Evolutionary conservation across 1,284 basidiomycete genomes (phyloP), one percentile per base, ranked within the genome.

Genomic region (Sporisorium scitamineum): DNA sequence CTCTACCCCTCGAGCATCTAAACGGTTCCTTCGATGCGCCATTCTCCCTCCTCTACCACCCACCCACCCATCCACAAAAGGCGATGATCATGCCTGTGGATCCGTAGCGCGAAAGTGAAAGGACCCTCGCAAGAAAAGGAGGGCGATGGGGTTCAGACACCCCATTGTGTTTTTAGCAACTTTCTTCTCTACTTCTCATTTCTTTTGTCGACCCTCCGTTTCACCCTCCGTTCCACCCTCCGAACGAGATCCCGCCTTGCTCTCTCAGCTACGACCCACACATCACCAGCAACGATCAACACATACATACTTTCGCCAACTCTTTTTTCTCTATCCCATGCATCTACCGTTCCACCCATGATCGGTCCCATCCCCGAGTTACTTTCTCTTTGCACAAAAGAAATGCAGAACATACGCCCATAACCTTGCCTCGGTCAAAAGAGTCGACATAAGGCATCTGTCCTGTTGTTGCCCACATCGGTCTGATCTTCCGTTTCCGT

Each of bases 1-100:
- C 85, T 92, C 89, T 77, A 80, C 77, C 74, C 63, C 51, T 81
- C 78, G 66, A 82, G 77, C 80, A 79, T 80, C 71, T 80, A 77
- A 75, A 37, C 45, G 48, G 34, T n/a, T 20, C 20, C 31, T 10
- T 27, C 27, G 2, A 37, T 4, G 37, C 29, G 5, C 14, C 60
- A 54, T 47, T 16, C 16, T 11, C 24, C 29, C 45, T 47, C 31
- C 42, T 31, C 44, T 48, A 71, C 56, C 37, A 51, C 61, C 26
- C 39, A 7, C 14, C 20, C 54, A 53, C 24, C 53, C n/a, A n/a
- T n/a, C n/a, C n/a, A 48, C 54, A 73, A 73, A 73, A 59, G 70
- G 70, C 70, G 60, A 67, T 59, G 63, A 66, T 72, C 57, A 34
- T 45, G 24, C 52, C 57, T 54, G 59, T 65, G 54, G 61, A 65